Evolutionary conservation across 2,329 filamentous ascomycete species (phyloP).

Genomic region (Pseudogymnoascus pannorum): DNA sequence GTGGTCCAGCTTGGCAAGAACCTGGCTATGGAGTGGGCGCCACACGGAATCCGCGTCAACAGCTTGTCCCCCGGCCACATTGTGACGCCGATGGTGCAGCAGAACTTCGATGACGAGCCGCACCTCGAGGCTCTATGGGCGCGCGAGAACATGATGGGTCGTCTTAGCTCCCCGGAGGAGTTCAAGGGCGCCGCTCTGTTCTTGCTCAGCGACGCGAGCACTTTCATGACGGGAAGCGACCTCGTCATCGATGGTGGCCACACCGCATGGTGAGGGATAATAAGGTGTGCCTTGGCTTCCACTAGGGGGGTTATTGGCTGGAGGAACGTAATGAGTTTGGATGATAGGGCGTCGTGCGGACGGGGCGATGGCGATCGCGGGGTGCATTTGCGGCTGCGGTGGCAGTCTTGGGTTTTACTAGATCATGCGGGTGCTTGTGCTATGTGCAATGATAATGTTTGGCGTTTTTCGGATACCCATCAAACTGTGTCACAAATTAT

Average conservation of each 20-base stretch:
- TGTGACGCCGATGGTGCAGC: constrained; percentile 74
- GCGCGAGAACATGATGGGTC: constrained; percentile 75
- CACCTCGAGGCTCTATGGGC: constrained; percentile 64
- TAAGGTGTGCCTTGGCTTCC: background rate
- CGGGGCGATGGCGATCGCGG: background rate
- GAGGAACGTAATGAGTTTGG: background rate
- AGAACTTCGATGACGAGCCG: constrained; percentile 68
- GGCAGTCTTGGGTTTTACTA: background rate
- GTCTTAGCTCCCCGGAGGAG: constrained; percentile 59
- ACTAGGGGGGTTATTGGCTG: background rate
- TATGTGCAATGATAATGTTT: constrained; percentile 4
- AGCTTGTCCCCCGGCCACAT: constrained; percentile 77
- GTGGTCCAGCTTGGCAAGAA: constrained; percentile 65
- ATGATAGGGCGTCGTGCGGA: background rate
- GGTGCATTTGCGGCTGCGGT: background rate
- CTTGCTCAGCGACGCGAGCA: constrained; percentile 58
- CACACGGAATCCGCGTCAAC: constrained; percentile 66
- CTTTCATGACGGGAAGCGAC: constrained; percentile 64
- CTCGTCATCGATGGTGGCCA: constrained; percentile 67
- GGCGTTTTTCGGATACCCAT: constrained; percentile 2
- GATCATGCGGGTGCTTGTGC: background rate
- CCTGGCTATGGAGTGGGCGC: constrained; percentile 66
- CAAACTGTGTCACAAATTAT: background rate
- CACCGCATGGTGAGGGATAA: constrained; percentile 28
- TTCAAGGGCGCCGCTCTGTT: constrained; percentile 66